A percentile compares a stretch with the other conserved stretches of the same genome.
These are phyloP conservation scores for Aegilops tauschii DNA, from an alignment of 176 grass and related monocot species.

Conservation along the genomic window DNA sequence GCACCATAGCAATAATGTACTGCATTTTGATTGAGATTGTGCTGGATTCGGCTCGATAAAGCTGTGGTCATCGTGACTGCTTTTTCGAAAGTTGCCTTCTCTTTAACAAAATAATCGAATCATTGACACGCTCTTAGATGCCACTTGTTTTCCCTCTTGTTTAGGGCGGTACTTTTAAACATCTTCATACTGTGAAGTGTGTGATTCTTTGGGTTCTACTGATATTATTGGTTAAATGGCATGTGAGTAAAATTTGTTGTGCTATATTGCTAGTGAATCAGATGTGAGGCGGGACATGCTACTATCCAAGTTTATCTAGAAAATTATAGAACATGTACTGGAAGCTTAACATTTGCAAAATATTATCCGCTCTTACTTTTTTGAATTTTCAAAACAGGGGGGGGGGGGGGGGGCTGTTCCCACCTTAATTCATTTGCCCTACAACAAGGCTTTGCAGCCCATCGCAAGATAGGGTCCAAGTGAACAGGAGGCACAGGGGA, in stretches of 20 bases:
- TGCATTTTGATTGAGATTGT: constrained; percentile 5
- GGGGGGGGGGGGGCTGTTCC: too few relatives aligned
- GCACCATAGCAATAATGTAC: background rate
- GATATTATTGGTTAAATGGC: too few relatives aligned
- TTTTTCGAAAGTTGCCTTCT: background rate
- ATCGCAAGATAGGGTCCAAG: too few relatives aligned
- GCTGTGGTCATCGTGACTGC: background rate
- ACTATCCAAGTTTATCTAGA: background rate
- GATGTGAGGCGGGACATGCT: background rate
- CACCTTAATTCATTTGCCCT: too few relatives aligned
- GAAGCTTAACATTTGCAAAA: background rate
- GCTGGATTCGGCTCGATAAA: background rate
- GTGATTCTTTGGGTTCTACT: background rate
- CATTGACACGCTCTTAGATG: background rate
- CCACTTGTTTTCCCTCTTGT: constrained; percentile 19
- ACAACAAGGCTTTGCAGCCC: too few relatives aligned
- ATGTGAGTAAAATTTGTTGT: background rate
- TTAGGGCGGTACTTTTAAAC: background rate
- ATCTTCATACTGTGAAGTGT: constrained; percentile 5
- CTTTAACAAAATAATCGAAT: background rate
- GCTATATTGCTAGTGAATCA: constrained; percentile 2
- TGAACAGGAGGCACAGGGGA: too few relatives aligned
- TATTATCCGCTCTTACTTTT: background rate
- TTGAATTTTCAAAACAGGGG: too few relatives aligned
- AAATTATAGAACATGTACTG: background rate